Percentiles rank a stretch among this genome's conserved stretches.
Evolutionary conservation across 257 asterid genomes (phyloP).

Genomic region (Nicotiana otophora): DNA sequence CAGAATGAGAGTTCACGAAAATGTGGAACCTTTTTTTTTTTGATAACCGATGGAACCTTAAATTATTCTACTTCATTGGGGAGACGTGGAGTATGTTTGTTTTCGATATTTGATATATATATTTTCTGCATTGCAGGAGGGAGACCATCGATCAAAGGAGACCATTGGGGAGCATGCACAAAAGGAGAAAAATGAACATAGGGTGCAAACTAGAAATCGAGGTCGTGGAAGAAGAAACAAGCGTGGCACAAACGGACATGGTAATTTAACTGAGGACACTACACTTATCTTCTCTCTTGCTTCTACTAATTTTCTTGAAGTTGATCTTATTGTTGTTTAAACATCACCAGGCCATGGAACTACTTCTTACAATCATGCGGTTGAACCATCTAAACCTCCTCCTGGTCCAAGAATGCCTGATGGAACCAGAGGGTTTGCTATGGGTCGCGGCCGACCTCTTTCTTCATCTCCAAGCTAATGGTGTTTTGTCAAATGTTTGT

Average conservation of each 20-base stretch:
- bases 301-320: background rate
- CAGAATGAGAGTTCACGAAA: too few species aligned
- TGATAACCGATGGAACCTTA: too few species aligned
- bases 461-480: conserved; percentile 17
- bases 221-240: conserved; percentile 81
- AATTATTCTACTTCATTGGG: background rate
- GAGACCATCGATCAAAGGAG: conserved; percentile 41
- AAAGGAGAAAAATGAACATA: conserved; percentile 51
- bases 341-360: conserved; percentile 52
- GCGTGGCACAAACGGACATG: conserved; percentile 58
- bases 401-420: conserved; percentile 99
- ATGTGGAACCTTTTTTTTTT: too few species aligned
- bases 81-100: background rate
- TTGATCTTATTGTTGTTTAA: background rate
- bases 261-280: conserved; percentile 26
- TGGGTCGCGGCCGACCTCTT: conserved; percentile 86
- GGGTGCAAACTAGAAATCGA: conserved; percentile 37
- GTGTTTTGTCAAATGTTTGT: background rate
- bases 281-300: background rate
- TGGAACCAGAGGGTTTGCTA: conserved; percentile 81
- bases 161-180: conserved; percentile 41
- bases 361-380: conserved; percentile 32
- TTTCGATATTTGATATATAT: background rate
- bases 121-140: conserved; percentile 36
- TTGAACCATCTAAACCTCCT: conserved; percentile 80